Percentiles rank a stretch among this genome's conserved stretches.
Conservation (phyloP, 176 grass and related monocot genomes). For the Olyra latifolia region DNA sequence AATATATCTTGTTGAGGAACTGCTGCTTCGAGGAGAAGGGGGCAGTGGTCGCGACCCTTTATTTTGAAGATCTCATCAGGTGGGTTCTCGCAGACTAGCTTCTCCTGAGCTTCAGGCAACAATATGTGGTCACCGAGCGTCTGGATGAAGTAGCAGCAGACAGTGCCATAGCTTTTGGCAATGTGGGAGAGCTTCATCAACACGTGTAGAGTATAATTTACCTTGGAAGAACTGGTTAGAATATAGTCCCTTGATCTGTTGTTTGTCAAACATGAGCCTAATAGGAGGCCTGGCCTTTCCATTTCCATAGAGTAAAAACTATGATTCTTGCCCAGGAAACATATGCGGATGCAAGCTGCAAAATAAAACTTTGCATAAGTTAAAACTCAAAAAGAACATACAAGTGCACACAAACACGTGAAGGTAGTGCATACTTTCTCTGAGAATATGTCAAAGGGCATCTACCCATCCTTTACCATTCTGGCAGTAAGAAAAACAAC, state of each 20-base stretch:
- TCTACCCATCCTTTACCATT: constrained; percentile 93
- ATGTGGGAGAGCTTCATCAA: constrained; percentile 60
- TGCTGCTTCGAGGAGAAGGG: constrained; percentile 95
- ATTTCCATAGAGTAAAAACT: constrained; percentile 72
- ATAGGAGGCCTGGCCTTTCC: constrained; percentile 90
- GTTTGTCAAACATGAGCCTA: constrained; percentile 82
- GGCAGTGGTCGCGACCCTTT: constrained; percentile 92
- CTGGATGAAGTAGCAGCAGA: constrained; percentile 82
- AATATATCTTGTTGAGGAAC: constrained; percentile 86
- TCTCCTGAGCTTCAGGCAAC: constrained; percentile 84
- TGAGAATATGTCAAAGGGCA: constrained; percentile 83
- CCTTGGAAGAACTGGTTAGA: constrained; percentile 95
- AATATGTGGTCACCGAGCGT: constrained; percentile 78
- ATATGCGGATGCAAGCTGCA: constrained; percentile 80
- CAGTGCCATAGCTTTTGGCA: constrained; percentile 55
- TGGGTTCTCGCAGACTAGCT: constrained; percentile 76
- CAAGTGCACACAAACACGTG: not conserved
- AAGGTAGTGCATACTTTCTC: constrained; percentile 53
- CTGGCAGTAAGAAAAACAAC: constrained; percentile 82
- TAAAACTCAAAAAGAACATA: not conserved
- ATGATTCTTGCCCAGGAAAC: constrained; percentile 92
- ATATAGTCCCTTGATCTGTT: constrained; percentile 85
- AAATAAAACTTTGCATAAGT: constrained; percentile 27
- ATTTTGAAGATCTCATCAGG: constrained; percentile 89
- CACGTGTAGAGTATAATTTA: not conserved